Evolutionary conservation across 768 basidiomycete species (phyloP).

Genomic region (Podaxis sp.): DNA sequence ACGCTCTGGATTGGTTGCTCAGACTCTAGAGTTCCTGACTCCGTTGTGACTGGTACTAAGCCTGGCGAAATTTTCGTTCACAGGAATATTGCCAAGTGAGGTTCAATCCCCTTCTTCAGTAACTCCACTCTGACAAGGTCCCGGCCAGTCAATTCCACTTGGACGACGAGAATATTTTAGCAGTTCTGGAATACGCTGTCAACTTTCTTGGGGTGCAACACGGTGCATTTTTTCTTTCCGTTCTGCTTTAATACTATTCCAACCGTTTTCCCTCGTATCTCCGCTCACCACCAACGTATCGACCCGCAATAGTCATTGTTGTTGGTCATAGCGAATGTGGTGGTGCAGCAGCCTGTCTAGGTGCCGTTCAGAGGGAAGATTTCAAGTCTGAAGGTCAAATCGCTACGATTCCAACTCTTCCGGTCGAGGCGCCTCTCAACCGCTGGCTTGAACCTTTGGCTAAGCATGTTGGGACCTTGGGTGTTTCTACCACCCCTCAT

Average conservation of each 20-base stretch:
- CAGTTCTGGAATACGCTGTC: constrained; percentile 77
- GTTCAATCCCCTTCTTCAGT: constrained; percentile 12
- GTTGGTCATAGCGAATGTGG: constrained; percentile 86
- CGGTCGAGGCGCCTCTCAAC: constrained; percentile 50
- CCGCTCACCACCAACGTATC: constrained; percentile 19
- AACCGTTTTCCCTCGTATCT: constrained; percentile 25
- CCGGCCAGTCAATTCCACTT: constrained; percentile 65
- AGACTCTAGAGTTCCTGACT: constrained; percentile 85
- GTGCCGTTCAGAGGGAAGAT: constrained; percentile 38
- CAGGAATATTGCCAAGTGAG: constrained; percentile 87
- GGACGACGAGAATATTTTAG: constrained; percentile 67
- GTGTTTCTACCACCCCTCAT: constrained; percentile 36
- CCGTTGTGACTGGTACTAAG: constrained; percentile 61
- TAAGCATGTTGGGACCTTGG: constrained; percentile 45
- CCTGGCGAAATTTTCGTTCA: constrained; percentile 86
- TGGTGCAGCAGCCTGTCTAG: constrained; percentile 61
- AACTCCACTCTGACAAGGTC: constrained; percentile 5
- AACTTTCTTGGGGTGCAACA: constrained; percentile 71
- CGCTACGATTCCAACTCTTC: constrained; percentile 33
- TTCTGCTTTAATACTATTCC: constrained; percentile 26
- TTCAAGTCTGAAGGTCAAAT: constrained; percentile 30
- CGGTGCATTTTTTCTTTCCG: constrained; percentile 50
- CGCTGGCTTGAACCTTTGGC: constrained; percentile 76
- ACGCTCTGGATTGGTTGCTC: constrained; percentile 81
- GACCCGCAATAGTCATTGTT: constrained; percentile 57